phyloP scores from a whole-genome alignment of 352 stramenopile genomes.

The Halophytophthora batemanensis region DNA sequence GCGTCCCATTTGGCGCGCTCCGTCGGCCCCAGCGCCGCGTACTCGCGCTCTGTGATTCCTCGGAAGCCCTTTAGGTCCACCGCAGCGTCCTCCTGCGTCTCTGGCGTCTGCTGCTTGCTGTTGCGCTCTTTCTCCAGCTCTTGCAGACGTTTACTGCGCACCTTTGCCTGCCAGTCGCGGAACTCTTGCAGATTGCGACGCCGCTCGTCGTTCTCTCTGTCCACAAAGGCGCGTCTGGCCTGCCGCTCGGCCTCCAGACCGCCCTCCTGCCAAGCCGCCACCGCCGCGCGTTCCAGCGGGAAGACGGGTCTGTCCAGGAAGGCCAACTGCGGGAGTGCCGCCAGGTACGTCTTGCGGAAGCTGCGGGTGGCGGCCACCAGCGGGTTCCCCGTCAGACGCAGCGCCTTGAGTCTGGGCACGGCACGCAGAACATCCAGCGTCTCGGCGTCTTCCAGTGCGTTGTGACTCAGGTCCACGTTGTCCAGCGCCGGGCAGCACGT shows the following conservation, averaged over 20 bases:
- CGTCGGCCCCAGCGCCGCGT: constrained; percentile 33
- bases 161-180: constrained; percentile 70
- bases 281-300: constrained; percentile 81
- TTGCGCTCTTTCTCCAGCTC: constrained; percentile 52
- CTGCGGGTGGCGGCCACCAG: constrained; percentile 89
- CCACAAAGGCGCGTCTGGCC: constrained; percentile 72
- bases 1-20: constrained; percentile 57
- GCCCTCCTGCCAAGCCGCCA: constrained; percentile 85
- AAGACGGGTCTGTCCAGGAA: constrained; percentile 96
- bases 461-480: constrained; percentile 93
- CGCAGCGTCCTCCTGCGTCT: constrained; percentile 22
- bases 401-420: constrained; percentile 75
- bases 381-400: constrained; percentile 88
- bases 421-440: constrained; percentile 79
- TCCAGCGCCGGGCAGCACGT: constrained; percentile 62
- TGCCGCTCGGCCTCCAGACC: constrained; percentile 87
- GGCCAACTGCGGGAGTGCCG: constrained; percentile 70
- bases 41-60: constrained; percentile 65
- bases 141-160: constrained; percentile 55
- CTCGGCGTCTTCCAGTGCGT: constrained; percentile 76
- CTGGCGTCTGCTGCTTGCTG: constrained; percentile 29
- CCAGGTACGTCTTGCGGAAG: constrained; percentile 93
- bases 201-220: constrained; percentile 72
- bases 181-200: constrained; percentile 68
- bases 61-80: constrained; percentile 45